Evolutionary conservation across 306 rosid genomes (phyloP), one percentile per base, ranked within the genome.

Genomic region (Cucumis cinereus): DNA sequence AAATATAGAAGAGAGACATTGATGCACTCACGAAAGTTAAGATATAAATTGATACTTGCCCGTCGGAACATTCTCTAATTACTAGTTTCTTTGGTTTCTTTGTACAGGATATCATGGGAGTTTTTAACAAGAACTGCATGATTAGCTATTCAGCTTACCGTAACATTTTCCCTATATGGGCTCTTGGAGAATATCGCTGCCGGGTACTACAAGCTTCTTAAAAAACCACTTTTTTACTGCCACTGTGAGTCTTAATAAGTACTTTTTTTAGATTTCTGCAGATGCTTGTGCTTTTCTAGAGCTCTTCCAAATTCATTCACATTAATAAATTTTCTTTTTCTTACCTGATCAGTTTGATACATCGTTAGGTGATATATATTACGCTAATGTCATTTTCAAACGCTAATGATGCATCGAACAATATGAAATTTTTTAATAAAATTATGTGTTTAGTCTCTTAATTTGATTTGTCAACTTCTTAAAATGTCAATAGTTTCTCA

Each of bases 121-220:
- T 84, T 2, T 84, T 84, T 77, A 84, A 84, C 82, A 81, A 81
- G 73, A 84, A 84, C 43, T 81, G 87, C 77, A 84, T 78, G 87
- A 84, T 81, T 77, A 80, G 76, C 61, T 84, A 84, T 69, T 52
- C 87, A 6, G 87, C 84, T 19, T 84, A 83, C 77, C 73, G 73
- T 3, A 83, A 83, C 57, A 77, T 77, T 64, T 74, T 77, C 52
- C 79, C 81, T 8, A 33, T 83, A 45, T 80, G 70, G 77, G 81
- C 81, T 11, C 76, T 76, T 24, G 80, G 78, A 9, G 77, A 77
- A 61, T 83, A 78, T 45, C 67, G 55, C 67, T 58, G 76, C 45
- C 87, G 64, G 30, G 87, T 84, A 60, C 50, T 78, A 54, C 52
- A 59, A 52, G 59, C 77, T 23, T 64, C 58, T 30, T 76, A 28